Evolutionary conservation across 495 filamentous ascomycete genomes (phyloP).

Genomic region (Cryomyces minteri): DNA sequence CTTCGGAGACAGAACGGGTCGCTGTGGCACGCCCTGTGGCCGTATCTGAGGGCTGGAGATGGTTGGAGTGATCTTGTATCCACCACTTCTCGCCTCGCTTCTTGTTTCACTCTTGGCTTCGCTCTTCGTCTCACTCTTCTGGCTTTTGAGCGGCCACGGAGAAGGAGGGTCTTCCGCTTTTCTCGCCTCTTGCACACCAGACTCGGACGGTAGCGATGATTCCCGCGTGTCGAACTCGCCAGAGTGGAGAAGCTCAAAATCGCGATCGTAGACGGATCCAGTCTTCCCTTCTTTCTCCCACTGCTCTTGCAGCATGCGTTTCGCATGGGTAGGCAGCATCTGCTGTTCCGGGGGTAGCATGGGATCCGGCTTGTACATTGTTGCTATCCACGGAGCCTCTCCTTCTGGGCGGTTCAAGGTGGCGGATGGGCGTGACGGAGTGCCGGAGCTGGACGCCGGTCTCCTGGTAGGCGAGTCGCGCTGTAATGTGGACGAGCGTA

Average conservation of each 20-base stretch:
- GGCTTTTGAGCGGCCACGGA: conserved; percentile 1
- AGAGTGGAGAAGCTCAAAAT: conserved; percentile 57
- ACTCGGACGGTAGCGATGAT: conserved; percentile 9
- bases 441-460: not conserved
- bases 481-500: not conserved
- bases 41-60: too few relatives aligned
- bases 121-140: not conserved
- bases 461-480: not conserved
- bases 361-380: conserved; percentile 91
- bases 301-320: conserved; percentile 78
- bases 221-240: conserved; percentile 11
- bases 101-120: too few relatives aligned
- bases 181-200: not conserved
- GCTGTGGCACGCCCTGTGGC: too few relatives aligned
- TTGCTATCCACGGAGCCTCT: conserved; percentile 86
- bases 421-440: conserved; percentile 32
- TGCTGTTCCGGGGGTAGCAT: conserved; percentile 89
- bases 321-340: conserved; percentile 84
- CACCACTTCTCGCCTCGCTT: too few relatives aligned
- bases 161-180: not conserved
- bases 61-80: too few relatives aligned
- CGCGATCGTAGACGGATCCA: conserved; percentile 61
- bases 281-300: conserved; percentile 82
- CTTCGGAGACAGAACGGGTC: too few relatives aligned
- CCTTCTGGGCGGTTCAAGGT: conserved; percentile 54